Evolutionary conservation across 2,329 filamentous ascomycete genomes (phyloP), one percentile per base, ranked within the genome.

Genomic region (Ophioceras dolichostomum): DNA sequence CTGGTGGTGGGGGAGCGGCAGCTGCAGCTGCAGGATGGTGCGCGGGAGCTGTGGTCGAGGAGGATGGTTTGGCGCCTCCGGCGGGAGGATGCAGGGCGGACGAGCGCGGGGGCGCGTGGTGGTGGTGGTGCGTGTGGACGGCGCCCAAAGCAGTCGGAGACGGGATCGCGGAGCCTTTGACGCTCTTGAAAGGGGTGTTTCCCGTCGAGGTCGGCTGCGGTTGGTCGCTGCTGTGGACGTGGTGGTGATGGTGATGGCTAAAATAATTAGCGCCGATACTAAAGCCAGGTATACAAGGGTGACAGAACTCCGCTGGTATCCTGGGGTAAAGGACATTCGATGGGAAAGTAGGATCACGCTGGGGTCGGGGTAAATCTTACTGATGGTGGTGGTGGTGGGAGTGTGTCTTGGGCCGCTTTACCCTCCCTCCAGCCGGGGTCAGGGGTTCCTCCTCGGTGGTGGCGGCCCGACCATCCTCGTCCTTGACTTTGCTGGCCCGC

Each of bases 401-500:
- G 22, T 26, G 73, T 32, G 78, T 76, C 58, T 91, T 89, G 39
- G 70, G 56, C 42, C 78, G 77, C 51, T 87, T 83, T 39, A 66
- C 58, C 41, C 72, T 70, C 31, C 66, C 51, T 19, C 62, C 63
- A 34, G 65, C 67, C 2, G 79, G 76, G 2, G 79, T 79, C 10
- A 64, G 64, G 46, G 76, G 65, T 19, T 77, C 79, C 24, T 70
- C 72, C 40, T 65, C 73, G 40, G 75, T 76, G 40, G 91, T 84
- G 42, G 76, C 85, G 22, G 67, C 66, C 43, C 70, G 73, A 21
- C 56, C 56, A 4, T 85, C 81, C 32, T 91, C 86, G 37, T 94
- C 83, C 51, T 86, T 85, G 2, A 79, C 63, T 55, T 86, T 84
- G 10, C 27, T n/a, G n/a, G n/a, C n/a, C n/a, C n/a, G 32, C 43